These are phyloP conservation scores for Babesia divergens DNA, from an alignment of 169 alveolate species.

Conservation along the genomic window DNA sequence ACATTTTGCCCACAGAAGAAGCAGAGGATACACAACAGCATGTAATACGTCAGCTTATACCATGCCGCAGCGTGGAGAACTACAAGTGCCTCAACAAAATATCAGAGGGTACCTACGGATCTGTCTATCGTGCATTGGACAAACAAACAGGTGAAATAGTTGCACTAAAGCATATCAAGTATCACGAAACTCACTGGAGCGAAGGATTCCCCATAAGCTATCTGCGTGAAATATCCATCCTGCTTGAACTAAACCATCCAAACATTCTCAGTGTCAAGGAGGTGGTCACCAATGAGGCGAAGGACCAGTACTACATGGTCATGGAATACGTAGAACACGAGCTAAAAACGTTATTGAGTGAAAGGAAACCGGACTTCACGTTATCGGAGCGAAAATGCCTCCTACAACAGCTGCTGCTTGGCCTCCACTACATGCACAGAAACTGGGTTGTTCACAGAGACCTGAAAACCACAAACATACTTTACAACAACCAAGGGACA, in stretches of 20 bases:
- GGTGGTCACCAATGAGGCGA: conserved; percentile 81
- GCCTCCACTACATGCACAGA: conserved; percentile 80
- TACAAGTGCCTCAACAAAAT: conserved; percentile 87
- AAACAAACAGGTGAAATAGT: conserved; percentile 84
- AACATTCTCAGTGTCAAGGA: conserved; percentile 90
- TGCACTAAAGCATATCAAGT: conserved; percentile 90
- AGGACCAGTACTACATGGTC: conserved; percentile 81
- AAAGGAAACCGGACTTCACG: conserved; percentile 85
- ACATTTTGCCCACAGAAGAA: not conserved
- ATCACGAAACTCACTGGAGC: conserved; percentile 82
- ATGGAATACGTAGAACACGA: conserved; percentile 98
- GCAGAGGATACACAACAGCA: not conserved
- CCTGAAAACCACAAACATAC: conserved; percentile 84
- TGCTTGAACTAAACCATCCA: conserved; percentile 89
- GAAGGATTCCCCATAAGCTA: conserved; percentile 95
- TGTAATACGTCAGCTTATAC: not conserved
- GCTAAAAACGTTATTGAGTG: conserved; percentile 87
- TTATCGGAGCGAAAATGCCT: conserved; percentile 88
- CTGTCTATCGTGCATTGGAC: conserved; percentile 91
- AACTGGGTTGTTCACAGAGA: conserved; percentile 90
- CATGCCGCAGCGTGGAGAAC: conserved; percentile 68
- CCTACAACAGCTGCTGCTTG: conserved; percentile 78
- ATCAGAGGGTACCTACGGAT: conserved; percentile 95
- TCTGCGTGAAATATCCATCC: conserved; percentile 90
- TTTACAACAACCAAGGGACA: conserved; percentile 83